A percentile compares a stretch with the other conserved stretches of the same genome.
Conservation (phyloP, 1,139 yeast species). For the Geotrichum reessii region DNA sequence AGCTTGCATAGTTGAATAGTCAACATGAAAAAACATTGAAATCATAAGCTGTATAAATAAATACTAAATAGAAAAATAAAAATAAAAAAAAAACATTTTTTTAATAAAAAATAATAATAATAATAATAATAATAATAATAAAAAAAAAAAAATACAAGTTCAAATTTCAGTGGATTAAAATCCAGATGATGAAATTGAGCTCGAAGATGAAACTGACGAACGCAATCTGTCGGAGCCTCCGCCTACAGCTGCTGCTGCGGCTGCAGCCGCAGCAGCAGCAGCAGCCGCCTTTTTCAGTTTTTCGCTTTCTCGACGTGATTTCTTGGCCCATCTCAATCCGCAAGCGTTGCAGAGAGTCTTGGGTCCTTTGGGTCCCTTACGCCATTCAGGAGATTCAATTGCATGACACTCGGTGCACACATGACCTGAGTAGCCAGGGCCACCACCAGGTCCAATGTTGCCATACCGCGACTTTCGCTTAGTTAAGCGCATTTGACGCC, state of each 20-base stretch:
- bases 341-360: conserved; percentile 62
- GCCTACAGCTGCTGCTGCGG: neutral
- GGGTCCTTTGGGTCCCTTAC: conserved; percentile 61
- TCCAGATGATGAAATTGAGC: neutral
- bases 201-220: neutral
- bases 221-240: neutral
- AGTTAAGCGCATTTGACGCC: neutral
- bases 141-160: neutral
- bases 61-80: too few relatives aligned
- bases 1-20: too few relatives aligned
- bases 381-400: conserved; percentile 62
- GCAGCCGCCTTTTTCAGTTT: neutral
- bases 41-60: too few relatives aligned
- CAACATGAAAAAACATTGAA: too few relatives aligned
- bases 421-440: conserved; percentile 7
- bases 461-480: conserved; percentile 10
- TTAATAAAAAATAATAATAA: too few relatives aligned
- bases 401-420: conserved; percentile 49
- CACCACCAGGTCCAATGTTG: neutral
- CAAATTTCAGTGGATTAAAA: neutral
- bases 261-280: neutral
- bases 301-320: conserved; percentile 14
- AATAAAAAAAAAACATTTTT: too few relatives aligned
- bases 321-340: conserved; percentile 50
- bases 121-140: too few relatives aligned